A percentile compares a stretch with the other conserved stretches of the same genome.
phyloP scores from a whole-genome alignment of 2,329 filamentous ascomycete species.

The Trichoderma lentiforme region DNA sequence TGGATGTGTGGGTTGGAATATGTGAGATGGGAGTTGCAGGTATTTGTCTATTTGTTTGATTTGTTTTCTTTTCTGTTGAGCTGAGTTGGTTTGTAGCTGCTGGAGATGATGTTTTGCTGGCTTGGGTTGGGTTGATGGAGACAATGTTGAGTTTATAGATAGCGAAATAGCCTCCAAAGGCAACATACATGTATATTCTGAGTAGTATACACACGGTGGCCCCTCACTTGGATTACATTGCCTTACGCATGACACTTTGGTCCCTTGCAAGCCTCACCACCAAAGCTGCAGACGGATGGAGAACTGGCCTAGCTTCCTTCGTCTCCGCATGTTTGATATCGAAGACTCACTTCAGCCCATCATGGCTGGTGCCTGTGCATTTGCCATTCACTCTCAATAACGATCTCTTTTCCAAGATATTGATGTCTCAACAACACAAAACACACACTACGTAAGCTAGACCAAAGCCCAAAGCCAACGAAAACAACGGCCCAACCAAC shows the following conservation, averaged over 20 bases:
- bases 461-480: neutral
- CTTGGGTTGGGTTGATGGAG: neutral
- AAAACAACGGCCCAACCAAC: neutral
- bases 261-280: neutral
- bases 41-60: neutral
- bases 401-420: neutral
- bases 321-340: neutral
- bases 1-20: neutral
- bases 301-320: neutral
- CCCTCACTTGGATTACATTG: neutral
- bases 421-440: neutral
- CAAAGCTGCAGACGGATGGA: neutral
- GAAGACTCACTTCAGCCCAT: neutral
- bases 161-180: neutral
- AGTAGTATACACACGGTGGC: neutral
- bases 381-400: neutral
- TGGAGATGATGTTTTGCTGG: neutral
- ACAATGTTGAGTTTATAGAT: neutral
- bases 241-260: neutral
- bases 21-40: neutral
- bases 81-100: neutral
- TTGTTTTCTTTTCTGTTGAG: neutral
- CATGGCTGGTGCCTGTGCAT: neutral
- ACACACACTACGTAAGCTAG: neutral
- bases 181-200: neutral